phyloP scores from a whole-genome alignment of 345 rosid species.

The Lepidium africanum region DNA sequence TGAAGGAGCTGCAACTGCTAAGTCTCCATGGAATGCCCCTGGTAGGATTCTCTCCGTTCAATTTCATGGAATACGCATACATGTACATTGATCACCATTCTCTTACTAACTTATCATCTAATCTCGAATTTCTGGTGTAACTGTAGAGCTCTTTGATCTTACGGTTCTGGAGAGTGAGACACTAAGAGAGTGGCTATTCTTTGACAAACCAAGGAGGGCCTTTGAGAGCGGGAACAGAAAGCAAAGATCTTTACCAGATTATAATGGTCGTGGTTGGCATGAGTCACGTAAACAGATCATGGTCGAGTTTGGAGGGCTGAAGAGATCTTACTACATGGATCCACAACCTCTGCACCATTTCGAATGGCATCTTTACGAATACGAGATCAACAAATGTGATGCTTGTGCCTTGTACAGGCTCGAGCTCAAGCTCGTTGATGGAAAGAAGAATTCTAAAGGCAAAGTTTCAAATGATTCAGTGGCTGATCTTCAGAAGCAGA shows the following conservation, averaged over 20 bases:
- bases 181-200: conserved; percentile 97
- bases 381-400: conserved; percentile 87
- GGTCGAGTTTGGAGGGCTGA: conserved; percentile 85
- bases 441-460: conserved; percentile 78
- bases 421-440: conserved; percentile 89
- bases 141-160: conserved; percentile 93
- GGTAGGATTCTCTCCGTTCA: conserved; percentile 35
- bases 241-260: conserved; percentile 98
- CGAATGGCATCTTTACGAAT: conserved; percentile 98
- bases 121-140: conserved; percentile 16
- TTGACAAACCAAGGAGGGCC: conserved; percentile 95
- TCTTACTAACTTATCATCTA: background rate
- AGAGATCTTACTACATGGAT: conserved; percentile 99
- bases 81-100: background rate
- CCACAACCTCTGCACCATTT: conserved; percentile 87
- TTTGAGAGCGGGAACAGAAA: conserved; percentile 96
- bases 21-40: conserved; percentile 99
- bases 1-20: conserved; percentile 99
- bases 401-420: conserved; percentile 92
- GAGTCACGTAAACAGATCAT: conserved; percentile 97
- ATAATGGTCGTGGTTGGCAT: conserved; percentile 97
- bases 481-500: conserved; percentile 89
- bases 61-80: background rate
- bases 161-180: conserved; percentile 78
- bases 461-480: conserved; percentile 66